Conservation (phyloP, 2,329 filamentous ascomycete genomes). For the Ophiostoma novo-ulmi region DNA sequence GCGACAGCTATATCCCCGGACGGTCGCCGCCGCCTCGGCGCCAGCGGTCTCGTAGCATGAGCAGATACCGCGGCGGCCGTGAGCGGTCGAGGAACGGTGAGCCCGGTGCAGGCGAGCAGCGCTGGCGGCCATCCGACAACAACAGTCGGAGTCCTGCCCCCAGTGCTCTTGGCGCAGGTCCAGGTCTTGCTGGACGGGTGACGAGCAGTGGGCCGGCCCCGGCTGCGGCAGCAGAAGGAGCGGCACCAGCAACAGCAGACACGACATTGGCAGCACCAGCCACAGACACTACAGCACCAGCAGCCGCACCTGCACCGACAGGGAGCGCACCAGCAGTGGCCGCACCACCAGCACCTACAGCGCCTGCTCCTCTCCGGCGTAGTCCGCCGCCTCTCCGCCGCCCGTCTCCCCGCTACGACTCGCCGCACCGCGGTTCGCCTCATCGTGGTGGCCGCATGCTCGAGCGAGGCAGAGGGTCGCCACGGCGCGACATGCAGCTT, state of each 20-base stretch:
- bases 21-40: conserved; percentile 38
- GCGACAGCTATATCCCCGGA: conserved; percentile 41
- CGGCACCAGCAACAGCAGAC: background rate
- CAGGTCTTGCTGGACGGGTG: background rate
- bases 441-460: conserved; percentile 30
- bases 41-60: conserved; percentile 41
- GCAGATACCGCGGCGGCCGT: conserved; percentile 38
- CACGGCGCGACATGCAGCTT: conserved; percentile 34
- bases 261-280: background rate
- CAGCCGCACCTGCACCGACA: background rate
- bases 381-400: conserved; percentile 31
- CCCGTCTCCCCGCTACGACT: conserved; percentile 36
- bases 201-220: background rate
- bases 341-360: background rate
- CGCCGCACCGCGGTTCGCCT: conserved; percentile 29
- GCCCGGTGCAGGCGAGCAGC: conserved; percentile 30
- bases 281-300: background rate
- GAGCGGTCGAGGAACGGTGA: conserved; percentile 31
- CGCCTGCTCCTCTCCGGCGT: background rate
- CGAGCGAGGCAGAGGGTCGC: conserved; percentile 35
- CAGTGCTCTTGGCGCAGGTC: conserved; percentile 28
- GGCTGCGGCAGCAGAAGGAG: conserved; percentile 30
- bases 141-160: conserved; percentile 35
- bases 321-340: background rate
- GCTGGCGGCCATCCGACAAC: conserved; percentile 35